Conservation (phyloP, 2,329 filamentous ascomycete species). For the Diaporthe vexans region DNA sequence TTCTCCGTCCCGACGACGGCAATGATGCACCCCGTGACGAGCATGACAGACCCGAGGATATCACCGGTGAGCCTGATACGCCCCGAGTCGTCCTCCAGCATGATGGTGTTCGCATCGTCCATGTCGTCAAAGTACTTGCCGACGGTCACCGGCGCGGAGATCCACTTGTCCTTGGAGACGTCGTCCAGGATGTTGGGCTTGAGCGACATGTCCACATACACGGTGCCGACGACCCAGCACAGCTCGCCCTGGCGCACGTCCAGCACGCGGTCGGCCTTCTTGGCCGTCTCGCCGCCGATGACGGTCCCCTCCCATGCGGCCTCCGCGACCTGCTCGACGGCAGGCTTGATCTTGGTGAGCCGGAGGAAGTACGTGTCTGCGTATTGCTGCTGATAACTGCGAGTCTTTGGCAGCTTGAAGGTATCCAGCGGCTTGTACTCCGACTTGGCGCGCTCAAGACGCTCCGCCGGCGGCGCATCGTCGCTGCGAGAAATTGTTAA, state of each 20-base stretch:
- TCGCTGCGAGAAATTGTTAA: slow-evolving; percentile 49
- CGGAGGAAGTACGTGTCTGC: slow-evolving; percentile 98
- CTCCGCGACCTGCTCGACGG: slow-evolving; percentile 80
- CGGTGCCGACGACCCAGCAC: slow-evolving; percentile 94
- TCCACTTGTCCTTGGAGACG: slow-evolving; percentile 94
- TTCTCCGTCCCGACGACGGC: slow-evolving; percentile 97
- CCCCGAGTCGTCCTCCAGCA: slow-evolving; percentile 96
- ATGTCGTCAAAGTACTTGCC: slow-evolving; percentile 79
- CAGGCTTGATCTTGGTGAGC: slow-evolving; percentile 87
- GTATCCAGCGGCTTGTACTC: slow-evolving; percentile 81
- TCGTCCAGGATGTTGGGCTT: slow-evolving; percentile 98
- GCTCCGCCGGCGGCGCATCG: slow-evolving; percentile 51
- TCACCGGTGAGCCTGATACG: slow-evolving; percentile 84
- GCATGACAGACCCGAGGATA: slow-evolving; percentile 74
- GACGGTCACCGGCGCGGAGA: slow-evolving; percentile 82
- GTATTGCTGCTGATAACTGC: slow-evolving; percentile 94
- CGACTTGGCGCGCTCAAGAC: slow-evolving; percentile 64
- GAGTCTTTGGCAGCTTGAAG: slow-evolving; percentile 78
- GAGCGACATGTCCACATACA: slow-evolving; percentile 97
- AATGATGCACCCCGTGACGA: slow-evolving; percentile 94
- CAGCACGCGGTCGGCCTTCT: slow-evolving; percentile 86
- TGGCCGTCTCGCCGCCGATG: slow-evolving; percentile 81
- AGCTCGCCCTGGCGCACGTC: slow-evolving; percentile 96
- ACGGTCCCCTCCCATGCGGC: slow-evolving; percentile 84
- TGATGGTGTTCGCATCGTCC: slow-evolving; percentile 75